Evolutionary conservation across 306 rosid species (phyloP).

Genomic region (Quercus gilva): DNA sequence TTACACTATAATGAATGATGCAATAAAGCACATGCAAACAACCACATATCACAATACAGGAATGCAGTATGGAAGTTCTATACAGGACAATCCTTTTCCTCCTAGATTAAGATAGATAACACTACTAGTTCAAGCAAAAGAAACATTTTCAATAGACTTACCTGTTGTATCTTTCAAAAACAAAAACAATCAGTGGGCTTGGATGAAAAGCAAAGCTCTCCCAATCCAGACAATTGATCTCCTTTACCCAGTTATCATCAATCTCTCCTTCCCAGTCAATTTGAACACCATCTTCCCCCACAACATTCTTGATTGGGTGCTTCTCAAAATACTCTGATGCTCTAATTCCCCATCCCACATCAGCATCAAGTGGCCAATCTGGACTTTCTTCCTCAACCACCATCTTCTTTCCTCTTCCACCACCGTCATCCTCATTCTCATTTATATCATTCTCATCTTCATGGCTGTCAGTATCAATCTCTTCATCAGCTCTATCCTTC

Average conservation of each 20-base stretch:
- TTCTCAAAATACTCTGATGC: constrained; percentile 91
- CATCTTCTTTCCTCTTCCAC: constrained; percentile 24
- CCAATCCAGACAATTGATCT: constrained; percentile 94
- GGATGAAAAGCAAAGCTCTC: constrained; percentile 95
- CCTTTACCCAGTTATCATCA: constrained; percentile 88
- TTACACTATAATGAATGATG: background rate
- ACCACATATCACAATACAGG: background rate
- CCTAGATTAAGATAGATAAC: background rate
- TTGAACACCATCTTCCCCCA: constrained; percentile 72
- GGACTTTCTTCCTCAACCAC: constrained; percentile 80
- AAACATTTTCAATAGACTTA: constrained; percentile 4
- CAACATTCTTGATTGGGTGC: constrained; percentile 74
- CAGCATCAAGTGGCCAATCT: constrained; percentile 87
- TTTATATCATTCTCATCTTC: constrained; percentile 12
- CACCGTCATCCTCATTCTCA: constrained; percentile 18
- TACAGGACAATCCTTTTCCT: background rate
- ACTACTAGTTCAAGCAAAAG: background rate
- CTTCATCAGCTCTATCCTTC: constrained; percentile 41
- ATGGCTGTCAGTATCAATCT: constrained; percentile 11
- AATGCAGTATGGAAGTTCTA: background rate
- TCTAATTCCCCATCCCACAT: constrained; percentile 91
- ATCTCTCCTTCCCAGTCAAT: constrained; percentile 97
- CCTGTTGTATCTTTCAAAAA: constrained; percentile 87
- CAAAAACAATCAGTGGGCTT: constrained; percentile 86
- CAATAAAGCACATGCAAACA: background rate